These are phyloP conservation scores for Bruguiera parviflora DNA, from an alignment of 345 rosid species.

Conservation along the genomic window DNA sequence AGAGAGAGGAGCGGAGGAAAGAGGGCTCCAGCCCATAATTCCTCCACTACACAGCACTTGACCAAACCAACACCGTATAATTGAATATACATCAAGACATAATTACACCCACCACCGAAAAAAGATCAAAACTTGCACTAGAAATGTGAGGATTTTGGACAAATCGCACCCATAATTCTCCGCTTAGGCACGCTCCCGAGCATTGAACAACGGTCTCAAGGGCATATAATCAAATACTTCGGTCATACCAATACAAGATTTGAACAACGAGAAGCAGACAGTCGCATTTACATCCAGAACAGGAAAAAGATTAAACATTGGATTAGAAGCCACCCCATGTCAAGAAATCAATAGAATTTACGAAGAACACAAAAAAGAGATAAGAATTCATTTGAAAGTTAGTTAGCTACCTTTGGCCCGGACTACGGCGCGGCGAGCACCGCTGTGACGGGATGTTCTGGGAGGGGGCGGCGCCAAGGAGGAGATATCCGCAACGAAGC, in stretches of 20 bases:
- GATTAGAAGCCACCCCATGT: not conserved
- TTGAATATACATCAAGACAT: not conserved
- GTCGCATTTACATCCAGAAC: not conserved
- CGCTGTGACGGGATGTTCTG: conserved; percentile 34
- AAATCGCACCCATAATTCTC: too few species aligned
- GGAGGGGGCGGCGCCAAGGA: conserved; percentile 35
- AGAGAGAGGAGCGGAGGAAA: too few species aligned
- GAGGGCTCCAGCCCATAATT: too few species aligned
- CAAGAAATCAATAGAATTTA: not conserved
- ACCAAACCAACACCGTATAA: too few species aligned
- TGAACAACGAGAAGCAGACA: too few species aligned
- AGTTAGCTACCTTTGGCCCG: conserved; percentile 41
- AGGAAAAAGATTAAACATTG: not conserved
- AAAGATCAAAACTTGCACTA: not conserved
- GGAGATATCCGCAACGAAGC: conserved; percentile 37
- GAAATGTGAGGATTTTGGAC: not conserved
- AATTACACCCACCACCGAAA: not conserved
- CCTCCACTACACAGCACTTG: too few species aligned
- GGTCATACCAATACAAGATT: too few species aligned
- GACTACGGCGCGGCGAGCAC: conserved; percentile 19
- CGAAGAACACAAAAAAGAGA: not conserved
- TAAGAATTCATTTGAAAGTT: not conserved
- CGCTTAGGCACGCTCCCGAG: too few species aligned
- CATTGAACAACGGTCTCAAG: too few species aligned
- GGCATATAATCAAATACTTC: too few species aligned